Conservation (phyloP, 768 basidiomycete genomes). For the Tremella yokohamensis region DNA sequence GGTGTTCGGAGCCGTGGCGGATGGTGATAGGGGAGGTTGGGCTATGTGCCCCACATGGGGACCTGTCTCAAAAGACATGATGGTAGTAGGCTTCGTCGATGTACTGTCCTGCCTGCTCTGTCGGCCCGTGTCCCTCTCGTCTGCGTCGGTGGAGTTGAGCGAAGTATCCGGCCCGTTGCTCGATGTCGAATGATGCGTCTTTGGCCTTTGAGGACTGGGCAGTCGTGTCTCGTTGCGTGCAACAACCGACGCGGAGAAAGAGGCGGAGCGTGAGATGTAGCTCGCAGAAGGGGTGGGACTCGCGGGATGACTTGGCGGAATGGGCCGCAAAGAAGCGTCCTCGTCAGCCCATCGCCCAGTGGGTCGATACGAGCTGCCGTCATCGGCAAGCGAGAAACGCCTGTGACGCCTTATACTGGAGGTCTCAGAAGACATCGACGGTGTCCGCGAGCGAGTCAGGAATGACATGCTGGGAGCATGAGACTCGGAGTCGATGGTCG, state of each 20-base stretch:
- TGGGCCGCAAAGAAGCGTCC: slow-evolving; percentile 83
- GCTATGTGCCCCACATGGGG: slow-evolving; percentile 86
- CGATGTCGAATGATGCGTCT: slow-evolving; percentile 2
- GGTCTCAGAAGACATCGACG: slow-evolving; percentile 16
- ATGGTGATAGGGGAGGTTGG: slow-evolving; percentile 59
- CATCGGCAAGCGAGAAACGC: slow-evolving; percentile 13
- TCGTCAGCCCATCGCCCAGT: slow-evolving; percentile 64
- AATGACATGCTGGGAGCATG: slow-evolving; percentile 14
- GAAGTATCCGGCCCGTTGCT: slow-evolving; percentile 53
- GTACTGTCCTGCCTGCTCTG: slow-evolving; percentile 28
- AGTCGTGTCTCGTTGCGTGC: too few relatives aligned
- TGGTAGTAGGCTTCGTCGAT: slow-evolving; percentile 90
- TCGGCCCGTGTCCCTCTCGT: slow-evolving; percentile 18
- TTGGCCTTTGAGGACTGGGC: neutral
- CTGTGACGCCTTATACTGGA: slow-evolving; percentile 2
- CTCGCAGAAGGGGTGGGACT: slow-evolving; percentile 81
- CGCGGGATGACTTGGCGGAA: slow-evolving; percentile 81
- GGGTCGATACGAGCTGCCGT: slow-evolving; percentile 6
- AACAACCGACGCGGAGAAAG: too few relatives aligned
- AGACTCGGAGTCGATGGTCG: slow-evolving; percentile 21
- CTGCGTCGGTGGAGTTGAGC: slow-evolving; percentile 64
- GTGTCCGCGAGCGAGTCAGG: slow-evolving; percentile 19
- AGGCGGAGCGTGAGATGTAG: slow-evolving; percentile 14
- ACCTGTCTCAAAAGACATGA: slow-evolving; percentile 79
- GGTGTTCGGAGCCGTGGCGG: slow-evolving; percentile 11